phyloP scores from a whole-genome alignment of 495 filamentous ascomycete species.

The Penicillium salamii region DNA sequence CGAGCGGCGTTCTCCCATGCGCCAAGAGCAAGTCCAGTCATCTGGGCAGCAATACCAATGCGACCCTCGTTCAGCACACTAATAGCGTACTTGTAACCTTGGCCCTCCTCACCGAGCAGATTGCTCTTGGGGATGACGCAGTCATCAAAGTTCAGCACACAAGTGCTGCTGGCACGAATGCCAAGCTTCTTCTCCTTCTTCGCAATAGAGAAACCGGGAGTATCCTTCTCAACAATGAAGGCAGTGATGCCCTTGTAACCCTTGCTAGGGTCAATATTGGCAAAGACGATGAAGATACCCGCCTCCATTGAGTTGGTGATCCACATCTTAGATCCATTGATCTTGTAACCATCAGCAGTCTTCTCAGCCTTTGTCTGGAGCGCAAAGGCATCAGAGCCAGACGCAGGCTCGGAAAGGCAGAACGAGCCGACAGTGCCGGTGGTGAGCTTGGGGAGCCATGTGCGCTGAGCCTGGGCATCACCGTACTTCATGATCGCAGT shows the following conservation, averaged over 20 bases:
- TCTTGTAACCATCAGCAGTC: slow-evolving; percentile 74
- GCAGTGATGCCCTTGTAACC: slow-evolving; percentile 96
- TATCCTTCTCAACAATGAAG: slow-evolving; percentile 89
- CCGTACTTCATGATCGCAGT: slow-evolving; percentile 88
- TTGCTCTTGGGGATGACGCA: slow-evolving; percentile 86
- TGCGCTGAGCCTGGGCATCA: slow-evolving; percentile 68
- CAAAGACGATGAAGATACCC: slow-evolving; percentile 95
- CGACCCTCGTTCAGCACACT: slow-evolving; percentile 94
- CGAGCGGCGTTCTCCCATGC: slow-evolving; percentile 93
- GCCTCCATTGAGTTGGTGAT: slow-evolving; percentile 97
- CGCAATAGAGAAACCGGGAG: slow-evolving; percentile 86
- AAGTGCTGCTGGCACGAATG: slow-evolving; percentile 92
- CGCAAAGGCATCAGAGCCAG: slow-evolving; percentile 94
- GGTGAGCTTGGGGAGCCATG: slow-evolving; percentile 82
- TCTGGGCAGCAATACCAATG: slow-evolving; percentile 97
- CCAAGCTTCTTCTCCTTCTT: slow-evolving; percentile 99
- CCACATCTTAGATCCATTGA: slow-evolving; percentile 98
- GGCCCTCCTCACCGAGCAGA: slow-evolving; percentile 79
- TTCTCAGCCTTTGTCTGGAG: slow-evolving; percentile 81
- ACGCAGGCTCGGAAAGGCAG: slow-evolving; percentile 91
- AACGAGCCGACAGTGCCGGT: slow-evolving; percentile 93
- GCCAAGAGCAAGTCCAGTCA: slow-evolving; percentile 94
- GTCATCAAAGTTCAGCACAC: slow-evolving; percentile 96
- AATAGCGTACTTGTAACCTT: slow-evolving; percentile 98
- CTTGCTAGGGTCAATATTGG: slow-evolving; percentile 83